These are phyloP conservation scores for Mycena crocata DNA, from an alignment of 768 basidiomycete species.

Conservation along the genomic window DNA sequence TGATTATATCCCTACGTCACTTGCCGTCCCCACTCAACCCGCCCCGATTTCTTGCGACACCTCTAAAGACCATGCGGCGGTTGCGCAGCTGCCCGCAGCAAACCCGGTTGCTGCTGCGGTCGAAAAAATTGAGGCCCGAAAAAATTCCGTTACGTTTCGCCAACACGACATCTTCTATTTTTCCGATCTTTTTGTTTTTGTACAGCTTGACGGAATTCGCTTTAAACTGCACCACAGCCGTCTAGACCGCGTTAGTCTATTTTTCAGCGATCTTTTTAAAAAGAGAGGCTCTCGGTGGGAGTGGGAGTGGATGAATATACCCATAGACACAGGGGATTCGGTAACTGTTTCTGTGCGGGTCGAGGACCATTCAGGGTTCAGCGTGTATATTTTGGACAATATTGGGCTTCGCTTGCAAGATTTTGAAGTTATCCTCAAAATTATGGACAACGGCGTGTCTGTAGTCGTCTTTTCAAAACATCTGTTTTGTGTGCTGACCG, in stretches of 20 bases:
- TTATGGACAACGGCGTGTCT: neutral
- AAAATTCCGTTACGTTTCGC: too few relatives aligned
- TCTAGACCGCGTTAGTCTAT: neutral
- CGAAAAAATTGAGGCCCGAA: too few relatives aligned
- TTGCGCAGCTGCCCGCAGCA: too few relatives aligned
- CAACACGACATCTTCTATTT: neutral
- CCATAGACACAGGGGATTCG: neutral
- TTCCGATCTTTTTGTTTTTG: neutral
- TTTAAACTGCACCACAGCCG: slow-evolving; percentile 1
- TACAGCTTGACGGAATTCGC: neutral
- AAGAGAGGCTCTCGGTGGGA: neutral
- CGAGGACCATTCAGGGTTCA: neutral
- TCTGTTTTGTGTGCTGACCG: neutral
- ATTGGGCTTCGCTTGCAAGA: neutral
- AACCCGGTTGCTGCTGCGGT: too few relatives aligned
- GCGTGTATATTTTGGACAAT: neutral
- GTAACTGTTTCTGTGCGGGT: neutral
- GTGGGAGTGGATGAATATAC: neutral
- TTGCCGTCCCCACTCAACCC: too few relatives aligned
- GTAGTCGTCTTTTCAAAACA: neutral
- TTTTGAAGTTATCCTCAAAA: neutral
- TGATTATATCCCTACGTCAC: too few relatives aligned
- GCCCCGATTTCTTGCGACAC: too few relatives aligned
- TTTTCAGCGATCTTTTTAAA: neutral
- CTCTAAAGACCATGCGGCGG: too few relatives aligned